Evolutionary conservation across 1,139 yeast genomes (phyloP), one percentile per base, ranked within the genome.

Genomic region (Williopsis jadinii): DNA sequence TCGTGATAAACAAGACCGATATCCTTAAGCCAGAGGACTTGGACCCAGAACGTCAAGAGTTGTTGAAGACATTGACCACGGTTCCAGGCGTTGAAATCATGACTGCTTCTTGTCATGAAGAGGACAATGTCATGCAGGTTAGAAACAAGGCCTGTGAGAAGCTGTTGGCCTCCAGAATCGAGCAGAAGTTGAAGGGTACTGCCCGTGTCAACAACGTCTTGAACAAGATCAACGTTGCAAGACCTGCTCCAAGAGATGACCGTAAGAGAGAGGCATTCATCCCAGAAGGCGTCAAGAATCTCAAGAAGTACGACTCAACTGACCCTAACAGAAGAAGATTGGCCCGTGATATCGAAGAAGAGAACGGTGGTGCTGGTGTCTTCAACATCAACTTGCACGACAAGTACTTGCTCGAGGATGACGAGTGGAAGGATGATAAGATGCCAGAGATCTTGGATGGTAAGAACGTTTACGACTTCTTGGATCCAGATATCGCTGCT

Each of bases 351-450:
- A 71, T 88, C 50, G 98, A 92, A 68, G 83, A 75, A 37, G 96
- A 85, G 63, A 87, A 92, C 56, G 98, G 98, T 60, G 98, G 98
- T 62, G 97, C 98, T 28, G 98, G 98, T 73, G 98, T 92, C 32
- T 92, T 70, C 73, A 92, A 88, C 68, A 79, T 92, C 58, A 87
- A 94, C 69, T 74, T 90, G 68, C 86, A 88, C 66, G 97, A 90
- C 58, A 84, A 83, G 56, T 92, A 92, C 67, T 57, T 92, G 47
- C 73, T 92, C 54, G 98, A 92, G 53, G 94, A 94, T 60, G 97
- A 90, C 37, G 95, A 86, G 49, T 92, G 99, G 99, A 92, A 92
- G 76, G 78, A 87, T 52, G 99, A 92, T 63, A 75, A 83, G 51
- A 88, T 94, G 88, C 99, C 99, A 26, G 99, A 92, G 71, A 75